These are phyloP conservation scores for Neurospora sp. DNA, from an alignment of 495 filamentous ascomycete species.

Conservation along the genomic window DNA sequence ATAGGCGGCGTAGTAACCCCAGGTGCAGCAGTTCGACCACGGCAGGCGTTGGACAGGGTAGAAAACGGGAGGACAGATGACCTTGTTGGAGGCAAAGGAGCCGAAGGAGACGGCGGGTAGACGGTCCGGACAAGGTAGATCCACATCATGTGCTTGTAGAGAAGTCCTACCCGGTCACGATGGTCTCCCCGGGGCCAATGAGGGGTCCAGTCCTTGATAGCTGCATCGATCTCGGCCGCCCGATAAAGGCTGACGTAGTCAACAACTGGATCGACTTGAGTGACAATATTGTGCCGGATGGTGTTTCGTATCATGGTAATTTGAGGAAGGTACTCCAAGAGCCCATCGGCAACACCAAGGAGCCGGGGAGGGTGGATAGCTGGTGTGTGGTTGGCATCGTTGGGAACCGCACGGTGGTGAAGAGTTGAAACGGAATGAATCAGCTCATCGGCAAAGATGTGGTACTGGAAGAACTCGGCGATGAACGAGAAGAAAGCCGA, in stretches of 20 bases:
- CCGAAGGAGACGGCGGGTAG: slow-evolving; percentile 43
- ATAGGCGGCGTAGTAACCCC: slow-evolving; percentile 29
- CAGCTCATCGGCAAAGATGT: slow-evolving; percentile 73
- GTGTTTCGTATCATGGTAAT: slow-evolving; percentile 70
- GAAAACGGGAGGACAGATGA: slow-evolving; percentile 19
- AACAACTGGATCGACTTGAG: slow-evolving; percentile 57
- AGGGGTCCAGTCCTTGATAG: slow-evolving; percentile 67
- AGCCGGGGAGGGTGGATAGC: slow-evolving; percentile 70
- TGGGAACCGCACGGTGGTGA: slow-evolving; percentile 40
- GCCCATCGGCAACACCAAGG: slow-evolving; percentile 77
- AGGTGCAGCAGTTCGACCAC: slow-evolving; percentile 8
- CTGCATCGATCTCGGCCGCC: slow-evolving; percentile 69
- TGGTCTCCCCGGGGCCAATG: slow-evolving; percentile 58
- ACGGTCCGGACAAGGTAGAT: slow-evolving; percentile 83
- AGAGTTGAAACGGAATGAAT: slow-evolving; percentile 54
- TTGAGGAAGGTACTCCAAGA: slow-evolving; percentile 71
- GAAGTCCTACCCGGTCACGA: slow-evolving; percentile 64
- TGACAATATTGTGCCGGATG: slow-evolving; percentile 56
- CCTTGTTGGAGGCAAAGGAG: slow-evolving; percentile 17
- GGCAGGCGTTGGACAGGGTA: slow-evolving; percentile 2
- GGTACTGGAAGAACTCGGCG: slow-evolving; percentile 88
- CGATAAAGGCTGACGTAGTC: slow-evolving; percentile 64
- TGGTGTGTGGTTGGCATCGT: slow-evolving; percentile 55
- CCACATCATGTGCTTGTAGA: slow-evolving; percentile 88
- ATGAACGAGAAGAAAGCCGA: slow-evolving; percentile 69